Base-by-base conservation (phyloP, 352 stramenopile species). In the Globisporangium echinulatum region DNA sequence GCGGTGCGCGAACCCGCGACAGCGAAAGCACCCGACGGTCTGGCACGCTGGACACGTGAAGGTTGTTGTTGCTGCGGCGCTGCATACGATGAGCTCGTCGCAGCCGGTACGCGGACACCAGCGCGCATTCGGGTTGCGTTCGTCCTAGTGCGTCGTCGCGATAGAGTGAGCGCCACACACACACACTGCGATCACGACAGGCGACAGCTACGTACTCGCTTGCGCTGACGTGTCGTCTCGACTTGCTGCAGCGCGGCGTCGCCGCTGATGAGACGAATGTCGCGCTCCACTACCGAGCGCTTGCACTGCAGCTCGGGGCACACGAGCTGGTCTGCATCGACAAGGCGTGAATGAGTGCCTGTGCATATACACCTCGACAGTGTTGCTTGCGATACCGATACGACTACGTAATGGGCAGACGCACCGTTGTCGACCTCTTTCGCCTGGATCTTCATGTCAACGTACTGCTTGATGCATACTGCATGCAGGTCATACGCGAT, bases 81-180 rank as follows among this genome's bases (percentile, higher is more conserved):
- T 64, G 62, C 79, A 88, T 8, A 91, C 52, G 49, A 90, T 87
- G 15, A 90, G 68, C 63, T 87, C 77, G 6, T 77, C 79, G 58
- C 81, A 91, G 5, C 66, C 71, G 8, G 71, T 64, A 50, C 69
- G 62, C 10, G 77, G 78, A 71, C 79, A 90, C 81, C 81, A 90
- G 14, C 81, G 61, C 51, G 78, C 78, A 61, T 69, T 86, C n/a
- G 81, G 81, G 49, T 88, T 87, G 58, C 86, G 85, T 58, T 90
- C 78, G 42, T 87, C 77, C 79, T 89, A 33, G 25, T 1, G 25
- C 25, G 25, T 13, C 39, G 10, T 8, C 39, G 10, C 39, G 10
- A 8, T 13, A 43, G 39, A 43, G 39, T 11, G 2, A 43, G 39
- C 7, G 39, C 10, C 8, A 14, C 9, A 36, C 40, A 39, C 15